These are phyloP conservation scores for Pyrus communis DNA, from an alignment of 306 rosid genomes.

Conservation along the genomic window DNA sequence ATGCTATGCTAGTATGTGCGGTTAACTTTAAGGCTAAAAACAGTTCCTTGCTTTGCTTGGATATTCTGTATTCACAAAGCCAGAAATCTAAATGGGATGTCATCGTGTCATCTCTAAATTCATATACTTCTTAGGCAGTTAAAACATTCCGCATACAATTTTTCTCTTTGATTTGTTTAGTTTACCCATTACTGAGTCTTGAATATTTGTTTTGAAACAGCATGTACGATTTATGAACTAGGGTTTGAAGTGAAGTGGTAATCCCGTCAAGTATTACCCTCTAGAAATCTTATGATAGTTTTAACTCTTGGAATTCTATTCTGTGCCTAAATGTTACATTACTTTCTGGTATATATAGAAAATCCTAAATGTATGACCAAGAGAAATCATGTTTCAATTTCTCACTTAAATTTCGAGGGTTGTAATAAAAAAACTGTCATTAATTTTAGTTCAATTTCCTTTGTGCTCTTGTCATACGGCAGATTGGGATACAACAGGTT, in stretches of 20 bases:
- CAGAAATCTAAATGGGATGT: background rate
- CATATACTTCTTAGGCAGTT: background rate
- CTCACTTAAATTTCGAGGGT: background rate
- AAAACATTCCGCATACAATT: background rate
- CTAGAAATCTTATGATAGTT: background rate
- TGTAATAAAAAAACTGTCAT: background rate
- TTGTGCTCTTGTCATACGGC: conserved; percentile 25
- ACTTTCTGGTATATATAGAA: background rate
- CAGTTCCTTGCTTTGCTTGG: background rate
- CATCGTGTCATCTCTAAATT: background rate
- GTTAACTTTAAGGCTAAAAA: background rate
- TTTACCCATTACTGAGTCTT: background rate
- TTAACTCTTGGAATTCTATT: background rate
- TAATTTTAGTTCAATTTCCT: conserved; percentile 9
- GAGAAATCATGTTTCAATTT: background rate
- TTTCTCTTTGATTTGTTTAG: background rate
- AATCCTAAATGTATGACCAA: background rate
- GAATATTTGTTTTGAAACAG: background rate
- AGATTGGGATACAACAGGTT: conserved; percentile 68
- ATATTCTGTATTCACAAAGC: background rate
- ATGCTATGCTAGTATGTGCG: background rate
- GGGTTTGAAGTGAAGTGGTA: background rate
- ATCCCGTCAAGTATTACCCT: no score
- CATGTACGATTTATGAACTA: background rate
- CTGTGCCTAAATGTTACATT: background rate